phyloP scores from a whole-genome alignment of 2,329 filamentous ascomycete species.

The Colletotrichum sp. region DNA sequence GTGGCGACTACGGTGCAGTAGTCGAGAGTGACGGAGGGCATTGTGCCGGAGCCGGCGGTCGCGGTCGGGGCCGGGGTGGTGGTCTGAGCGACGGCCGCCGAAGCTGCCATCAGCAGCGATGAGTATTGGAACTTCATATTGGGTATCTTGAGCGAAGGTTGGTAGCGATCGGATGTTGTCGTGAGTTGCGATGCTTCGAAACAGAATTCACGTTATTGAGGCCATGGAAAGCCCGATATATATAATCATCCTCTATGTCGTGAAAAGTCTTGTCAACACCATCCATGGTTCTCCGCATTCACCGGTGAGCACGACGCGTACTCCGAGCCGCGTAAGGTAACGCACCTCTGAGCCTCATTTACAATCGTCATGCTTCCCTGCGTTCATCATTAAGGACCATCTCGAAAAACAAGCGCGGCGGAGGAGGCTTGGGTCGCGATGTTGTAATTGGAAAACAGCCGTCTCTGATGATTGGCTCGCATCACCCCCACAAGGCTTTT shows the following conservation, averaged over 20 bases:
- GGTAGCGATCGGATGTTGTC: neutral
- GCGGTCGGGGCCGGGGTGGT: neutral
- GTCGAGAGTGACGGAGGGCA: neutral
- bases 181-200: neutral
- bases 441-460: neutral
- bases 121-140: neutral
- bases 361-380: neutral
- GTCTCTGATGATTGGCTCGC: neutral
- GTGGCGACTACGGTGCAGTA: constrained; percentile 2
- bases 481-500: neutral
- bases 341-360: neutral
- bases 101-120: neutral
- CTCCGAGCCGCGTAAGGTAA: neutral
- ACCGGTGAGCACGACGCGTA: neutral
- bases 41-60: neutral
- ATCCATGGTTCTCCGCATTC: neutral
- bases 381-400: neutral
- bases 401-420: neutral
- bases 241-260: neutral
- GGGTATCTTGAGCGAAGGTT: neutral
- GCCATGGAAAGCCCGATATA: neutral
- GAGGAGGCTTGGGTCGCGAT: neutral
- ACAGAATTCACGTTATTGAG: accelerated
- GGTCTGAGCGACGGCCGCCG: neutral
- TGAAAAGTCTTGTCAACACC: neutral